These are phyloP conservation scores for Amanita fuliginea DNA, from an alignment of 768 basidiomycete genomes.

Conservation along the genomic window DNA sequence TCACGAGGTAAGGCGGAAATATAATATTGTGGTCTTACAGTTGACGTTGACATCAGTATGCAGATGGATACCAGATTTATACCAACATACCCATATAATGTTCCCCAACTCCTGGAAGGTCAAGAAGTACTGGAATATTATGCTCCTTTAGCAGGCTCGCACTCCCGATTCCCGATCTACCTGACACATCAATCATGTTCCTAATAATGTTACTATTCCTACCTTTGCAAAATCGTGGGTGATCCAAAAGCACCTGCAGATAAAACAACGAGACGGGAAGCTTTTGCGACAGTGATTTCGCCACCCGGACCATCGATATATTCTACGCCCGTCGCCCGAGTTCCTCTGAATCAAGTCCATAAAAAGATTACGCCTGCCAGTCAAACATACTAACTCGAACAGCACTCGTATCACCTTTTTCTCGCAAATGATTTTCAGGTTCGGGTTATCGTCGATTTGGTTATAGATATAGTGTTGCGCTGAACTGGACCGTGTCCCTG, in stretches of 20 bases:
- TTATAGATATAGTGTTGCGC: constrained; percentile 44
- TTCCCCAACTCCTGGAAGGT: constrained; percentile 5
- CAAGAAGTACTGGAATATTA: neutral
- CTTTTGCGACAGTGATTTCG: constrained; percentile 19
- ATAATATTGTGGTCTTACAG: constrained; percentile 31
- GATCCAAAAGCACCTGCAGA: constrained; percentile 47
- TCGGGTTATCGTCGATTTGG: constrained; percentile 25
- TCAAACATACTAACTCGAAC: constrained; percentile 28
- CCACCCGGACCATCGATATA: constrained; percentile 28
- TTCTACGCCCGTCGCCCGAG: constrained; percentile 41
- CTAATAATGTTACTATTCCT: neutral
- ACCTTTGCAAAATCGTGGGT: constrained; percentile 41
- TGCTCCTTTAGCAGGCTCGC: neutral
- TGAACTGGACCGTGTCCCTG: constrained; percentile 45
- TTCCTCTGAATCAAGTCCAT: constrained; percentile 18
- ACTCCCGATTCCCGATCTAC: constrained; percentile 1
- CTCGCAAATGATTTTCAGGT: constrained; percentile 28
- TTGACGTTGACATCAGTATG: neutral
- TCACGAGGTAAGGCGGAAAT: constrained; percentile 29
- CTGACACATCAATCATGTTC: neutral
- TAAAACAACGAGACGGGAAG: constrained; percentile 37
- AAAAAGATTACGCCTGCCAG: neutral
- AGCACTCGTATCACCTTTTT: constrained; percentile 36
- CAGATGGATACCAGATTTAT: neutral
- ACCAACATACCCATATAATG: constrained; percentile 29